Evolutionary conservation across 805 yeast genomes (phyloP).

Genomic region (Komagataella kurtzmanii): DNA sequence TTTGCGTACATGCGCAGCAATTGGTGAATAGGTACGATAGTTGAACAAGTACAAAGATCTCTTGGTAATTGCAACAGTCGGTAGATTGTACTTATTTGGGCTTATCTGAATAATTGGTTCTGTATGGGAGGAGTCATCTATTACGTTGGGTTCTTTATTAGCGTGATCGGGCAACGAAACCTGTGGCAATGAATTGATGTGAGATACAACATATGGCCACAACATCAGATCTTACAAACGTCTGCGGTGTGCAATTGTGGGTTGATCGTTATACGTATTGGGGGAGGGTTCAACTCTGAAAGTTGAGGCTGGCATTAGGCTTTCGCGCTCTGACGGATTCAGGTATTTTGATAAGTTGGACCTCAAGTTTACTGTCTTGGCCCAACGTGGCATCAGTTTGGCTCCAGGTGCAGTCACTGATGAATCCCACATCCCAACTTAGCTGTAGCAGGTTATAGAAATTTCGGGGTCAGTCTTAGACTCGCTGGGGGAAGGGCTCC

Average conservation of each 20-base stretch:
- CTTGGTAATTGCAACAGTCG: constrained; percentile 21
- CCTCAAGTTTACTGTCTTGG: no score
- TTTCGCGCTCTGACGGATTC: not conserved
- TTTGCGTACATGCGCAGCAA: constrained; percentile 32
- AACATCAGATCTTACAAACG: not conserved
- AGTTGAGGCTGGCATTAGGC: not conserved
- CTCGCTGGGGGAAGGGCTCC: not conserved
- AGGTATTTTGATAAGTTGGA: no score
- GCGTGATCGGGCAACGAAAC: not conserved
- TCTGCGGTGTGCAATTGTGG: not conserved
- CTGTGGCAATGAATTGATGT: not conserved
- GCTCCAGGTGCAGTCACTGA: no score
- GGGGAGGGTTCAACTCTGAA: not conserved
- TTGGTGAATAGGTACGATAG: constrained; percentile 28
- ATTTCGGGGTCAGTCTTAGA: no score
- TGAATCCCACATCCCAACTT: no score
- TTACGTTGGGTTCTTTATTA: not conserved
- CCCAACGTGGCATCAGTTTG: no score
- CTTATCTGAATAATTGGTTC: constrained; percentile 21
- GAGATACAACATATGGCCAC: not conserved
- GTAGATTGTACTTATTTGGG: constrained; percentile 12
- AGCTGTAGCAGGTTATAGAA: no score
- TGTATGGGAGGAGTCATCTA: constrained; percentile 8
- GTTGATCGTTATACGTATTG: not conserved
- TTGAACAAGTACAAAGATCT: constrained; percentile 25